Conservation (phyloP, 352 stramenopile genomes). For the Pythium phragmitis region DNA sequence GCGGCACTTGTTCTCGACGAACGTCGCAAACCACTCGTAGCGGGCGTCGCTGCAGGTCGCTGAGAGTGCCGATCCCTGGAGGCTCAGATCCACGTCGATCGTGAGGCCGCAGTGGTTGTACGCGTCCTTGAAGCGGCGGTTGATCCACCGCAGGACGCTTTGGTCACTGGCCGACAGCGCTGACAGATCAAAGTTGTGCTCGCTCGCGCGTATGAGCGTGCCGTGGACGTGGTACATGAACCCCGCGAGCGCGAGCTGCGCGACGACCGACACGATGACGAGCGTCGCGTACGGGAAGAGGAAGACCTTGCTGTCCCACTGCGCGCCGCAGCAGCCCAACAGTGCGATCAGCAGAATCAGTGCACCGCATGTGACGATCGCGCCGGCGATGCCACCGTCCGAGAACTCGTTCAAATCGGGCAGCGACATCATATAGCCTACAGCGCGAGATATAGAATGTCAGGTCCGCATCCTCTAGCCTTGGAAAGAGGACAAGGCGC, state of each 20-base stretch:
- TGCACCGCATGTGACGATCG: slow-evolving; percentile 77
- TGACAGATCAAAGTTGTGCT: slow-evolving; percentile 71
- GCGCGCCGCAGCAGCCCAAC: slow-evolving; percentile 76
- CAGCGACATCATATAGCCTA: slow-evolving; percentile 80
- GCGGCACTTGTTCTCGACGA: slow-evolving; percentile 70
- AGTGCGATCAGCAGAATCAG: slow-evolving; percentile 78
- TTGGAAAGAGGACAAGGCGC: too few relatives aligned
- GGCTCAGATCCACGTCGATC: slow-evolving; percentile 62
- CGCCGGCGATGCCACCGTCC: slow-evolving; percentile 69
- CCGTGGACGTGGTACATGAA: slow-evolving; percentile 83
- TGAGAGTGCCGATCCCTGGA: slow-evolving; percentile 37
- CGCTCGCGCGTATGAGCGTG: slow-evolving; percentile 60
- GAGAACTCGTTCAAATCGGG: slow-evolving; percentile 83
- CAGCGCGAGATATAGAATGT: not conserved
- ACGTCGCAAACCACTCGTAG: slow-evolving; percentile 72
- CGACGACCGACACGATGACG: slow-evolving; percentile 73
- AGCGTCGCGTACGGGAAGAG: slow-evolving; percentile 82
- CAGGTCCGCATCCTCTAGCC: not conserved
- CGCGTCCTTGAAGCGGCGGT: slow-evolving; percentile 70
- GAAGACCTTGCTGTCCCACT: slow-evolving; percentile 87
- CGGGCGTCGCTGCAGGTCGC: slow-evolving; percentile 56
- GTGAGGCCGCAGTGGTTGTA: slow-evolving; percentile 70
- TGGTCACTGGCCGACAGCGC: slow-evolving; percentile 53
- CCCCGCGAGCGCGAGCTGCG: slow-evolving; percentile 71
- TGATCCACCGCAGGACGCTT: slow-evolving; percentile 72